These are phyloP conservation scores for Leptographium lundbergii DNA, from an alignment of 2,329 filamentous ascomycete genomes.

Conservation along the genomic window DNA sequence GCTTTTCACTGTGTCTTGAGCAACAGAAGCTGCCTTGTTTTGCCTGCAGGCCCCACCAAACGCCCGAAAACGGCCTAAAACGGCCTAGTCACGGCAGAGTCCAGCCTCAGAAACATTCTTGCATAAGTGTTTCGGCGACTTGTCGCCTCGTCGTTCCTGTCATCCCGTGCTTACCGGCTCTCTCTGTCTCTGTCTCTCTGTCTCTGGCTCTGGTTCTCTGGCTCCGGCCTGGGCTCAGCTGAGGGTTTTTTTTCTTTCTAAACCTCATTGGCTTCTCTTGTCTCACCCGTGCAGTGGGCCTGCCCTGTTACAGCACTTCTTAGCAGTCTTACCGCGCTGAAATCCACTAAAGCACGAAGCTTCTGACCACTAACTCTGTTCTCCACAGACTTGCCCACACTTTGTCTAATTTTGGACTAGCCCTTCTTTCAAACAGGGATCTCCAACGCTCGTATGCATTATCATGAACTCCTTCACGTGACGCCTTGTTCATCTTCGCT, in stretches of 20 bases:
- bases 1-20: not conserved
- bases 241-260: not conserved
- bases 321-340: not conserved
- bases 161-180: not conserved
- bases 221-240: too few species aligned
- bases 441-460: not conserved
- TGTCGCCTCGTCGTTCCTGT: not conserved
- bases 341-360: not conserved
- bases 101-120: not conserved
- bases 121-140: not conserved
- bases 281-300: not conserved
- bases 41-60: not conserved
- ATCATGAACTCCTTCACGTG: not conserved
- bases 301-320: not conserved
- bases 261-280: not conserved
- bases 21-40: not conserved
- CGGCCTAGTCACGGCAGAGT: not conserved
- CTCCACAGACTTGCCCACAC: not conserved
- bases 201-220: not conserved
- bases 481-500: not conserved
- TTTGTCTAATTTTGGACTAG: not conserved
- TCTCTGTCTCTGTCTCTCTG: not conserved
- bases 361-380: not conserved
- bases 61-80: not conserved
- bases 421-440: not conserved